phyloP scores from a whole-genome alignment of 176 grass and related monocot species.

The Ananas comosus region DNA sequence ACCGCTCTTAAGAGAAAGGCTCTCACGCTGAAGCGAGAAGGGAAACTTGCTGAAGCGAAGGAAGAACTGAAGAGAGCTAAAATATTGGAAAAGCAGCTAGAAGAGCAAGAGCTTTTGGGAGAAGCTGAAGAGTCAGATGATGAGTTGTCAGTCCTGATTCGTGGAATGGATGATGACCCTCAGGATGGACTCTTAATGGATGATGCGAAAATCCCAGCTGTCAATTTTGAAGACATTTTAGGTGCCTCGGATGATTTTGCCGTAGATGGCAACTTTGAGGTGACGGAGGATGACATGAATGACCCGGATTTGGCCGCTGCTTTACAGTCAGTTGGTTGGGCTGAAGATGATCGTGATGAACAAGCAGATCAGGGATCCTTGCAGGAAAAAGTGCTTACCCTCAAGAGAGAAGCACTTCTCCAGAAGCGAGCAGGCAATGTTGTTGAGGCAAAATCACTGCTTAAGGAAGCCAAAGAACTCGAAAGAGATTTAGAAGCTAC shows the following conservation, averaged over 20 bases:
- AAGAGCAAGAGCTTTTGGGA: conserved; percentile 85
- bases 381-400: conserved; percentile 45
- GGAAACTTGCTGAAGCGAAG: conserved; percentile 86
- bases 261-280: conserved; percentile 63
- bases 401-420: conserved; percentile 79
- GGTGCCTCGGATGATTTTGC: conserved; percentile 30
- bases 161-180: conserved; percentile 54
- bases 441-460: conserved; percentile 65
- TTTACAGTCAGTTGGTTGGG: conserved; percentile 88
- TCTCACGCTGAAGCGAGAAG: conserved; percentile 67
- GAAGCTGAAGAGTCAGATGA: conserved; percentile 81
- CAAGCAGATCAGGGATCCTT: conserved; percentile 35
- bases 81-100: conserved; percentile 86
- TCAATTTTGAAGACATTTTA: conserved; percentile 39
- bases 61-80: conserved; percentile 97
- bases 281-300: conserved; percentile 75
- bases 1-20: conserved; percentile 82
- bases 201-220: conserved; percentile 24
- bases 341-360: conserved; percentile 47
- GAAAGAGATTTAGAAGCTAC: conserved; percentile 49
- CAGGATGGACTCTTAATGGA: conserved; percentile 48
- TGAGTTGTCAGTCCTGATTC: conserved; percentile 67
- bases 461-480: conserved; percentile 85
- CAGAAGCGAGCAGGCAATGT: conserved; percentile 68
- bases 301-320: conserved; percentile 69